Evolutionary conservation across 2,329 filamentous ascomycete genomes (phyloP).

Genomic region (Bertia moriformis): DNA sequence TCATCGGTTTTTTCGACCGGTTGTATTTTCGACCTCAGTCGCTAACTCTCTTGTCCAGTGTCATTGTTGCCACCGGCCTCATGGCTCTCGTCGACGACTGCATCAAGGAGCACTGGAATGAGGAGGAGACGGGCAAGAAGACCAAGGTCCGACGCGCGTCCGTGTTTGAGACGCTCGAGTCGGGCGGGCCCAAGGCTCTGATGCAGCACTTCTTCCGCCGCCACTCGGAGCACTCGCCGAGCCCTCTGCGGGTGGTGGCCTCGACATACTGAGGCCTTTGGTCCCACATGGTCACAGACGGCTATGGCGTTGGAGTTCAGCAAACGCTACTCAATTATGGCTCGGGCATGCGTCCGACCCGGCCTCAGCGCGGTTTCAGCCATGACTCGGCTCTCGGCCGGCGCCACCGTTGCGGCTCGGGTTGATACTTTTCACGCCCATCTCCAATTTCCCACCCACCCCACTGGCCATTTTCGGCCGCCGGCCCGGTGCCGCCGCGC

Average conservation of each 20-base stretch:
- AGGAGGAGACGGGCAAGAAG: constrained; percentile 21
- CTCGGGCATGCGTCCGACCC: too few relatives aligned
- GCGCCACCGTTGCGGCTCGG: too few relatives aligned
- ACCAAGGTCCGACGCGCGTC: neutral
- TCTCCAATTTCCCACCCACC: too few relatives aligned
- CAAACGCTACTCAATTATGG: too few relatives aligned
- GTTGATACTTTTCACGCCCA: too few relatives aligned
- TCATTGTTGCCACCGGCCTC: constrained; percentile 79
- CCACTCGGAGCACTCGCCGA: neutral
- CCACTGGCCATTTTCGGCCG: too few relatives aligned
- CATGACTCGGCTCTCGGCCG: too few relatives aligned
- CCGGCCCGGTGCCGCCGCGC: too few relatives aligned
- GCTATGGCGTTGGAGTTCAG: too few relatives aligned
- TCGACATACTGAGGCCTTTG: neutral
- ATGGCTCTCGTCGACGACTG: constrained; percentile 80
- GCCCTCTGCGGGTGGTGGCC: neutral
- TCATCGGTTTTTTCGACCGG: constrained; percentile 4
- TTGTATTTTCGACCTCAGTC: too few relatives aligned
- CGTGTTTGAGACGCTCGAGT: neutral
- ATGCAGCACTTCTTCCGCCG: neutral
- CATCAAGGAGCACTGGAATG: constrained; percentile 65
- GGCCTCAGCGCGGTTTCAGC: too few relatives aligned
- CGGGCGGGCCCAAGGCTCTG: neutral
- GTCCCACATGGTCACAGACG: too few relatives aligned
- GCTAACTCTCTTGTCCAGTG: constrained; percentile 31